Percentiles rank a stretch among this genome's conserved stretches.
Evolutionary conservation across 768 basidiomycete species (phyloP).

Genomic region (Termitomyces sp.): DNA sequence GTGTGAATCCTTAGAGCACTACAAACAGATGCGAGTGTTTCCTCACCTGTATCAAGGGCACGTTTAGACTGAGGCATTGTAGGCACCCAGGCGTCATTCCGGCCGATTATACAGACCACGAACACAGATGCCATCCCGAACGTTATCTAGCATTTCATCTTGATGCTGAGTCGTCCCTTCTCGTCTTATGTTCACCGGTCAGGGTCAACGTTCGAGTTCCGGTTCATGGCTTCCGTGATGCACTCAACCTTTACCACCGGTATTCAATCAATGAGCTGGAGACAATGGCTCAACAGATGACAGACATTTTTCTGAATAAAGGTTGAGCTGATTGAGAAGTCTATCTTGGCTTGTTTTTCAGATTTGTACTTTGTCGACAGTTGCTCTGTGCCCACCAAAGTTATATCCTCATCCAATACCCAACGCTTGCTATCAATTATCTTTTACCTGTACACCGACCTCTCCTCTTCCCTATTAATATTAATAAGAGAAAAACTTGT

Average conservation of each 20-base stretch:
- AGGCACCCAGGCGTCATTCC: constrained; percentile 3
- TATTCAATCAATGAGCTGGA: background rate
- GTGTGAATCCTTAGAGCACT: background rate
- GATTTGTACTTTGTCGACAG: background rate
- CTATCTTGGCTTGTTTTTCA: background rate
- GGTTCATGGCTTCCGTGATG: constrained; percentile 2
- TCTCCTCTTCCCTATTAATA: too few species aligned
- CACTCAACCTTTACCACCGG: background rate
- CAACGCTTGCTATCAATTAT: background rate
- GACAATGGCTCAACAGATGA: background rate
- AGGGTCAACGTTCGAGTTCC: background rate
- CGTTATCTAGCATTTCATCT: constrained; percentile 2
- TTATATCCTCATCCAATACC: background rate
- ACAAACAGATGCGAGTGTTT: background rate
- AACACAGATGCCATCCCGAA: background rate
- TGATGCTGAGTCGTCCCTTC: background rate
- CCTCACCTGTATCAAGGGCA: background rate
- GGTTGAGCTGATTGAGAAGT: background rate
- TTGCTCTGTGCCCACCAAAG: background rate
- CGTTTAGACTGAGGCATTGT: too few species aligned
- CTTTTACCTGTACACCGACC: too few species aligned
- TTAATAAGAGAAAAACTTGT: background rate
- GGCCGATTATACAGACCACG: background rate
- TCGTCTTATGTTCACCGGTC: background rate
- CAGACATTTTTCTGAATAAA: background rate